These are phyloP conservation scores for Aspergillus phoenicis DNA, from an alignment of 2,329 filamentous ascomycete species.

Conservation along the genomic window DNA sequence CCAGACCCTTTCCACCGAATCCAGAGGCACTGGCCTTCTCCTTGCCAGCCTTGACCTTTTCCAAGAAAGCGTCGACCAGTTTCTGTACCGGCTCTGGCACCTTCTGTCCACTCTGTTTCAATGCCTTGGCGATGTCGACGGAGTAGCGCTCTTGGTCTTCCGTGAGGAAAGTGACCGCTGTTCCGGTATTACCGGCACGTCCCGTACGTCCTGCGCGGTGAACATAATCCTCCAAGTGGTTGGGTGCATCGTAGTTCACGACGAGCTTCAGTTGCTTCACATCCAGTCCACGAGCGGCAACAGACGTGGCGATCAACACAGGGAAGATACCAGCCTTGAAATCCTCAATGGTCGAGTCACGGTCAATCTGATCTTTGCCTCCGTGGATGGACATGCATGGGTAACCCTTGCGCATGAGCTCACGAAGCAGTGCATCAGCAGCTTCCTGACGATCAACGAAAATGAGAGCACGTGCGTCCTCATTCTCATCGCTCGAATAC, in stretches of 20 bases:
- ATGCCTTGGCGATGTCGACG: conserved; percentile 81
- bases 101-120: conserved; percentile 86
- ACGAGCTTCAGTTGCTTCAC: conserved; percentile 96
- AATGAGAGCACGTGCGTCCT: conserved; percentile 85
- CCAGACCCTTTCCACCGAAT: conserved; percentile 92
- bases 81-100: conserved; percentile 70
- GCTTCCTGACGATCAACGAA: conserved; percentile 94
- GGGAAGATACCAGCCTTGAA: conserved; percentile 91
- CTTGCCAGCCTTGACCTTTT: conserved; percentile 90
- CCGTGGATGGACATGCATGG: conserved; percentile 93
- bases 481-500: conserved; percentile 71
- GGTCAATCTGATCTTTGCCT: conserved; percentile 89
- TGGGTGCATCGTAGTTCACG: conserved; percentile 91
- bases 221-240: conserved; percentile 95
- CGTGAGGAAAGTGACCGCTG: conserved; percentile 90
- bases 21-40: conserved; percentile 81
- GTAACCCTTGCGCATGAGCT: conserved; percentile 80
- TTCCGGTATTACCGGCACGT: conserved; percentile 90
- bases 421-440: conserved; percentile 75
- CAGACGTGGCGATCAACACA: conserved; percentile 89
- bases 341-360: conserved; percentile 87
- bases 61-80: conserved; percentile 69
- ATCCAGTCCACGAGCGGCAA: conserved; percentile 91
- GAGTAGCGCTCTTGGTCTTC: conserved; percentile 90
- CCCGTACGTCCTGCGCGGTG: conserved; percentile 93